Conservation (phyloP, 108 stramenopile species). For the Cylindrotheca closterium region DNA sequence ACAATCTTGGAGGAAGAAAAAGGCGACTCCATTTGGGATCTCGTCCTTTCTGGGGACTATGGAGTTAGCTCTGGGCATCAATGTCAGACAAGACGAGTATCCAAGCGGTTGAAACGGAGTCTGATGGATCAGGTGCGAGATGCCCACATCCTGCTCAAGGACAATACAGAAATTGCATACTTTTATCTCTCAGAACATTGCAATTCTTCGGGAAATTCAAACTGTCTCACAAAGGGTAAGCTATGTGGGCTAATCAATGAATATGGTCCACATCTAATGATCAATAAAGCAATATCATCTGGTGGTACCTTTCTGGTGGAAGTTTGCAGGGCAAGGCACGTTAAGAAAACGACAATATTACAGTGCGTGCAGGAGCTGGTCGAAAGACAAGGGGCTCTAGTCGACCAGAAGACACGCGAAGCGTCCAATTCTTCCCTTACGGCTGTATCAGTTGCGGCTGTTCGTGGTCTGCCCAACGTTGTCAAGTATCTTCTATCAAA, state of each 20-base stretch:
- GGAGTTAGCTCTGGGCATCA: conserved; percentile 5
- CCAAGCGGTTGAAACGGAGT: conserved; percentile 42
- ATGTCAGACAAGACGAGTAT: conserved; percentile 20
- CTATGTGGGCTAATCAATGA: conserved; percentile 53
- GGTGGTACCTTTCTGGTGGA: conserved; percentile 84
- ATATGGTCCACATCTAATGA: conserved; percentile 65
- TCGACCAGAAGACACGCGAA: conserved; percentile 63
- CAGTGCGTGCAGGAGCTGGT: conserved; percentile 72
- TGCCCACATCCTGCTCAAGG: conserved; percentile 41
- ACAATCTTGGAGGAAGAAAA: conserved; percentile 30
- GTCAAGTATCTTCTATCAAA: conserved; percentile 65
- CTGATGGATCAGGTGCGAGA: conserved; percentile 40
- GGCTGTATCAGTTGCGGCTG: conserved; percentile 75
- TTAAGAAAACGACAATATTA: conserved; percentile 53
- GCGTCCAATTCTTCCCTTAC: conserved; percentile 42
- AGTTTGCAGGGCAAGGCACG: conserved; percentile 66
- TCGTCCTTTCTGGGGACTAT: conserved; percentile 50
- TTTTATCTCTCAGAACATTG: conserved; percentile 45
- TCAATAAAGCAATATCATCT: conserved; percentile 60
- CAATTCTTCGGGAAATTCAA: conserved; percentile 23
- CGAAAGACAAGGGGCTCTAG: conserved; percentile 58
- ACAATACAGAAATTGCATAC: conserved; percentile 60
- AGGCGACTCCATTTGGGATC: conserved; percentile 36
- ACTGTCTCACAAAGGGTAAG: conserved; percentile 40
- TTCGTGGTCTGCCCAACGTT: conserved; percentile 74